These are phyloP conservation scores for Eutrema heterophyllum DNA, from an alignment of 345 rosid species.

Conservation along the genomic window DNA sequence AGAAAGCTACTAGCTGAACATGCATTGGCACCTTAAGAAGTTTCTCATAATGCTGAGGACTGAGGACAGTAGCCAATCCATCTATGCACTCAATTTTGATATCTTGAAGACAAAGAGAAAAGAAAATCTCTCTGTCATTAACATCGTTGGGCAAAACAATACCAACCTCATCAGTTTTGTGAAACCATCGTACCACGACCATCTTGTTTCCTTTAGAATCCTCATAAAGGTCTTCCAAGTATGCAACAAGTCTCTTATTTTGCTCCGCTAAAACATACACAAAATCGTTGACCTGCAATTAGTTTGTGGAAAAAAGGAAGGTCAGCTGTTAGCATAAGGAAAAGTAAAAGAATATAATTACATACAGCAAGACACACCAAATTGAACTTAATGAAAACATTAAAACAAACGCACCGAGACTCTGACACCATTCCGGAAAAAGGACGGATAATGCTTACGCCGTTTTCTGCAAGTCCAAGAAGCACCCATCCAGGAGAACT, in stretches of 20 bases:
- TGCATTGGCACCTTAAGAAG: conserved; percentile 32
- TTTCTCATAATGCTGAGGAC: conserved; percentile 64
- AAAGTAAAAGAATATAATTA: background rate
- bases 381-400: background rate
- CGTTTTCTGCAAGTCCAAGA: conserved; percentile 55
- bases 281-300: conserved; percentile 59
- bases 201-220: conserved; percentile 62
- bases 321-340: background rate
- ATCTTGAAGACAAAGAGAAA: conserved; percentile 85
- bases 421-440: conserved; percentile 51
- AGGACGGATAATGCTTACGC: conserved; percentile 63
- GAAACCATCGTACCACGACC: conserved; percentile 91
- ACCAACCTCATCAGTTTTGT: conserved; percentile 89
- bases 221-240: conserved; percentile 79
- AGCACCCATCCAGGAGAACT: conserved; percentile 60
- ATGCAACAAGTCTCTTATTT: conserved; percentile 62
- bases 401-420: conserved; percentile 52
- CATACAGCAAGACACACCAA: background rate
- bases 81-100: conserved; percentile 81
- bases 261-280: conserved; percentile 78
- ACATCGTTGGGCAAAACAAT: conserved; percentile 45
- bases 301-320: background rate
- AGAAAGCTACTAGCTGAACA: conserved; percentile 41
- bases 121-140: conserved; percentile 79
- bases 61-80: conserved; percentile 79